Evolutionary conservation across 2,329 filamentous ascomycete species (phyloP).

Genomic region (Fusarium setosum): DNA sequence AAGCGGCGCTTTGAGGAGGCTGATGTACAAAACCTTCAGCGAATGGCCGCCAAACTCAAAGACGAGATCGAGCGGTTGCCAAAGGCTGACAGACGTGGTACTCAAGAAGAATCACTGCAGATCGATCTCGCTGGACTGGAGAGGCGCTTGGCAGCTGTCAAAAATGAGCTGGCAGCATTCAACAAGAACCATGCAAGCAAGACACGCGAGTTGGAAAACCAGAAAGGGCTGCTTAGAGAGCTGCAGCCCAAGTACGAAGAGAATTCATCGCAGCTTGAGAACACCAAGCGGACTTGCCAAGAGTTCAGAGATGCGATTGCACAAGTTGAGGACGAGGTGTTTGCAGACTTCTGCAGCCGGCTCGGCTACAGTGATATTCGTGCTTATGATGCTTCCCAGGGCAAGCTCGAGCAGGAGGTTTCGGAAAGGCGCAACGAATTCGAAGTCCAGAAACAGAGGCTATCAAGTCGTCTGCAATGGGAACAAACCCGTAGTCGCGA

Average conservation of each 20-base stretch:
- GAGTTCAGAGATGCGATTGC: slow-evolving; percentile 74
- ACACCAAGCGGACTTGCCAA: slow-evolving; percentile 60
- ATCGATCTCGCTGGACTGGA: slow-evolving; percentile 84
- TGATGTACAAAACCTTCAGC: slow-evolving; percentile 86
- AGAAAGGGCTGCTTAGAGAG: slow-evolving; percentile 78
- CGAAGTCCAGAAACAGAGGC: slow-evolving; percentile 81
- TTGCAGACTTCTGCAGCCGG: slow-evolving; percentile 84
- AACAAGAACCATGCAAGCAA: slow-evolving; percentile 88
- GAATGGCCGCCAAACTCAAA: slow-evolving; percentile 78
- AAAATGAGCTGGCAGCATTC: slow-evolving; percentile 81
- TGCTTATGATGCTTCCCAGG: slow-evolving; percentile 93
- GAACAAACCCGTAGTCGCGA: slow-evolving; percentile 64
- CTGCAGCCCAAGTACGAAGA: slow-evolving; percentile 82
- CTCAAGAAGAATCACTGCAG: slow-evolving; percentile 83
- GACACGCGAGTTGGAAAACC: slow-evolving; percentile 81
- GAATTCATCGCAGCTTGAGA: slow-evolving; percentile 75
- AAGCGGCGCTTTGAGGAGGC: slow-evolving; percentile 90
- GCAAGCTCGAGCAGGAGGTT: slow-evolving; percentile 90
- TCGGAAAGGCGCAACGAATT: slow-evolving; percentile 89
- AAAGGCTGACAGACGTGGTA: slow-evolving; percentile 78
- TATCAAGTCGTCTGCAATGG: slow-evolving; percentile 72
- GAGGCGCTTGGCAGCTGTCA: slow-evolving; percentile 76
- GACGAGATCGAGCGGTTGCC: slow-evolving; percentile 85
- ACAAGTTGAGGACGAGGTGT: slow-evolving; percentile 88
- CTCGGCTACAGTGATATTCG: slow-evolving; percentile 91